Evolutionary conservation across 163 green algal genomes (phyloP).

Genomic region (Scenedesmus sp.): DNA sequence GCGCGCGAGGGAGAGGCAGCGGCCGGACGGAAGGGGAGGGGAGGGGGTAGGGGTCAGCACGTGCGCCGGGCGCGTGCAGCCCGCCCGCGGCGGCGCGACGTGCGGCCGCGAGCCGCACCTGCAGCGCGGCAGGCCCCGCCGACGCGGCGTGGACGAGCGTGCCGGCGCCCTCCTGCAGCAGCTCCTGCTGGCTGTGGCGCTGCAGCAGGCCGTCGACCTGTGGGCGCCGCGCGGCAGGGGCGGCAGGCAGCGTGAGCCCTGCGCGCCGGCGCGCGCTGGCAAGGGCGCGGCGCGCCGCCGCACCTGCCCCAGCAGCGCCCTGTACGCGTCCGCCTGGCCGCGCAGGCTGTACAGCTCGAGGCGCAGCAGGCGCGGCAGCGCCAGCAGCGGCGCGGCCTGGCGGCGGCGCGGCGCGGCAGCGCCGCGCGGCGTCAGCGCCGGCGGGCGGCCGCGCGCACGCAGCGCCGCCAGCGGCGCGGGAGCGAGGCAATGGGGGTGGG

Average conservation of each 20-base stretch:
- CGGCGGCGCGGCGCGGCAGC: neutral
- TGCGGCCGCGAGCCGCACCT: slow-evolving; percentile 15
- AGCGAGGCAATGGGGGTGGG: too few species aligned
- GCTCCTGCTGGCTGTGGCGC: slow-evolving; percentile 19
- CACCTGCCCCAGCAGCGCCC: slow-evolving; percentile 68
- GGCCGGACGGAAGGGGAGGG: neutral
- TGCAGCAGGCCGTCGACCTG: slow-evolving; percentile 41
- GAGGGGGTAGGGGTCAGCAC: neutral
- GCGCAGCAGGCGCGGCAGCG: slow-evolving; percentile 33
- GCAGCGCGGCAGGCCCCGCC: slow-evolving; percentile 25
- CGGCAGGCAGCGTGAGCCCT: too few species aligned
- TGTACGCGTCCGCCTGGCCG: slow-evolving; percentile 56
- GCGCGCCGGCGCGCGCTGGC: too few species aligned
- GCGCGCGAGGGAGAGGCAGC: neutral
- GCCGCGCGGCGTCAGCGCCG: neutral
- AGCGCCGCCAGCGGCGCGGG: too few species aligned
- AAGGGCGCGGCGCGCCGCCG: neutral
- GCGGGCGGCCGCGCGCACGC: too few species aligned
- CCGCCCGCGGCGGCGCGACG: too few species aligned
- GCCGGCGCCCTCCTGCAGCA: slow-evolving; percentile 19
- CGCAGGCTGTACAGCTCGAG: slow-evolving; percentile 53
- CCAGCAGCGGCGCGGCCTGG: slow-evolving; percentile 51
- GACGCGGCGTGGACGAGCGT: slow-evolving; percentile 18
- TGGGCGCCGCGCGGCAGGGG: neutral
- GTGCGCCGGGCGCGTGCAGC: neutral